phyloP scores from a whole-genome alignment of 208 protist species.

The Trypanosoma rangeli region DNA sequence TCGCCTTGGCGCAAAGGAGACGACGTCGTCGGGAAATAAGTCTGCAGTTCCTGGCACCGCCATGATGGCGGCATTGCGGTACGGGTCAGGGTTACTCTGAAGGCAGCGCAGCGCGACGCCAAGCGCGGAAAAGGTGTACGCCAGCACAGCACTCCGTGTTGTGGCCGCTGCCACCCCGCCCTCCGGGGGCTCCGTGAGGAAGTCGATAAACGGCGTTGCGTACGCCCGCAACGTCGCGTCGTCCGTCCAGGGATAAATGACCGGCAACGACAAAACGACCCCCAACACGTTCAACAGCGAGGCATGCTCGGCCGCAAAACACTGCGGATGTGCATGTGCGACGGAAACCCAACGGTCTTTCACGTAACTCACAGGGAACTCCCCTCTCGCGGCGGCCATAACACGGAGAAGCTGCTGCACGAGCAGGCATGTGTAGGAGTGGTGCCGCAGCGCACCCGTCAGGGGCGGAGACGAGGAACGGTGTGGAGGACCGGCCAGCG shows the following conservation, averaged over 20 bases:
- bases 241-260: slow-evolving; percentile 79
- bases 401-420: slow-evolving; percentile 55
- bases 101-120: slow-evolving; percentile 73
- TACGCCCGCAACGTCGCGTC: slow-evolving; percentile 58
- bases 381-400: slow-evolving; percentile 58
- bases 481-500: background rate
- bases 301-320: slow-evolving; percentile 59
- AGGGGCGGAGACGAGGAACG: background rate
- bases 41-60: slow-evolving; percentile 40
- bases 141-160: slow-evolving; percentile 21
- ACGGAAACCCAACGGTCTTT: slow-evolving; percentile 40
- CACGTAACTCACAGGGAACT: slow-evolving; percentile 50
- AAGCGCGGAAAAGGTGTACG: slow-evolving; percentile 31
- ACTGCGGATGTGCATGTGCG: slow-evolving; percentile 27
- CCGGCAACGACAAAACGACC: slow-evolving; percentile 53
- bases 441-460: slow-evolving; percentile 14
- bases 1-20: slow-evolving; percentile 9
- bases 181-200: slow-evolving; percentile 40
- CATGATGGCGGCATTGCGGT: slow-evolving; percentile 69
- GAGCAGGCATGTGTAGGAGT: slow-evolving; percentile 74
- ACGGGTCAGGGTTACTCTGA: slow-evolving; percentile 77
- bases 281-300: slow-evolving; percentile 71
- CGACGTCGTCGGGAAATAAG: slow-evolving; percentile 58
- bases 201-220: slow-evolving; percentile 43
- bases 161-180: background rate